phyloP scores from a whole-genome alignment of 345 rosid genomes.

The Firmiana major region DNA sequence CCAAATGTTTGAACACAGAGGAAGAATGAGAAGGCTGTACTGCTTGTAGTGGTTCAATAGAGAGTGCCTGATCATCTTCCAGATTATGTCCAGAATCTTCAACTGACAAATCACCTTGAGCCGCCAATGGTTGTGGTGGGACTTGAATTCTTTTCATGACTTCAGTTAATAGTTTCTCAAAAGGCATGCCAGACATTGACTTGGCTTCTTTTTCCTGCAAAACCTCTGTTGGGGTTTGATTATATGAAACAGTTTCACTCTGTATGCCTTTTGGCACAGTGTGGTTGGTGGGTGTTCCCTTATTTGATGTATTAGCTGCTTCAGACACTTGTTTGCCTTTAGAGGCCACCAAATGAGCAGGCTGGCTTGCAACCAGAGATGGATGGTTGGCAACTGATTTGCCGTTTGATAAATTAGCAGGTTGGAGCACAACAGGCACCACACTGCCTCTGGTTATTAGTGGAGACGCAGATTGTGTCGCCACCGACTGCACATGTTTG shows the following conservation, averaged over 20 bases:
- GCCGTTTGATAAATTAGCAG: constrained; percentile 43
- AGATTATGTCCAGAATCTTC: constrained; percentile 9
- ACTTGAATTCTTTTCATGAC: constrained; percentile 46
- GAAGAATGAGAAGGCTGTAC: constrained; percentile 48
- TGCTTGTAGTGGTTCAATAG: constrained; percentile 60
- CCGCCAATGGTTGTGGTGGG: constrained; percentile 32
- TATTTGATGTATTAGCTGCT: constrained; percentile 29
- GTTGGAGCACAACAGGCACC: constrained; percentile 51
- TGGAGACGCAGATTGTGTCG: constrained; percentile 29
- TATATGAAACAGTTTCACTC: constrained; percentile 25
- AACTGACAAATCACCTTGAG: constrained; percentile 11
- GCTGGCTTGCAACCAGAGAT: constrained; percentile 6
- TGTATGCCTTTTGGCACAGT: constrained; percentile 23
- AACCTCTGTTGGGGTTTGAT: constrained; percentile 12
- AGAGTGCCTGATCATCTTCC: constrained; percentile 52
- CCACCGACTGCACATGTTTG: constrained; percentile 24
- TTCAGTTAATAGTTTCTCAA: constrained; percentile 60
- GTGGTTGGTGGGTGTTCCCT: constrained; percentile 21
- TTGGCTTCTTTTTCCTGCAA: constrained; percentile 26
- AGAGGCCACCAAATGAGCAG: constrained; percentile 20
- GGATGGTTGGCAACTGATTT: not conserved
- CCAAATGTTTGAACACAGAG: constrained; percentile 42
- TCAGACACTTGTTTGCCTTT: constrained; percentile 36
- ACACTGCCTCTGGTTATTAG: constrained; percentile 35
- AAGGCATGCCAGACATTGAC: constrained; percentile 37